Base-by-base conservation (phyloP, 2,329 filamentous ascomycete species). In the Aureobasidium lini region DNA sequence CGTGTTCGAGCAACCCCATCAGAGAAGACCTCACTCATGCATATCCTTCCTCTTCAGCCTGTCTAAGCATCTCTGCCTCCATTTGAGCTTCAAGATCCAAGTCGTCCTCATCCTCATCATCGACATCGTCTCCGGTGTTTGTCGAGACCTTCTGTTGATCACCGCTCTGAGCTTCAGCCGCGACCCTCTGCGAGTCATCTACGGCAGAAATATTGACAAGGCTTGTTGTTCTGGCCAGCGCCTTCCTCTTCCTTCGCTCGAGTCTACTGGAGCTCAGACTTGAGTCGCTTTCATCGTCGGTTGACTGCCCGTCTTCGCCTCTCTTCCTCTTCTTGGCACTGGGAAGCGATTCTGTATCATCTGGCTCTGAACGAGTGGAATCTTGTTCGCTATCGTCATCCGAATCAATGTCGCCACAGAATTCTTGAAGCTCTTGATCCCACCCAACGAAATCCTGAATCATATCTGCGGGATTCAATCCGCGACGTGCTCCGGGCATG, bases 341-440 rank as follows among this genome's bases (percentile, higher is more conserved):
- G 4, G 63, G 65, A 7, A 71, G 71, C 31, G 54, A 34, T 2
- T 64, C 63, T 4, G 29, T 60, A 23, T 53, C 53, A 23, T 60
- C 71, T 61, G 58, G 60, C 11, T 39, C 64, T 36, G 53, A 73
- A 65, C 59, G 53, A 16, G 43, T 61, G 40, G 69, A 70, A 54
- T 78, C 73, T 23, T 71, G 66, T 60, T 84, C 79, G 59, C 76
- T 77, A 9, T 56, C 60, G 57, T 79, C 79, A n/a, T 40, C 32
- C 29, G 28, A 7, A 32, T 75, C 76, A 60, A 80, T 79, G 32
- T 76, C 77, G 1, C 80, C 81, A 64, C 94, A 75, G 65, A 94
- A 92, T 47, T 90, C 89, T 13, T 82, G 83, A 9, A 95, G 75
- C 67, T 95, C 90, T 61, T 88, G 85, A 64, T 90, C 85, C 1